A percentile compares a stretch with the other conserved stretches of the same genome.
These are phyloP conservation scores for Psophocarpus tetragonolobus DNA, from an alignment of 306 rosid species.

Conservation along the genomic window DNA sequence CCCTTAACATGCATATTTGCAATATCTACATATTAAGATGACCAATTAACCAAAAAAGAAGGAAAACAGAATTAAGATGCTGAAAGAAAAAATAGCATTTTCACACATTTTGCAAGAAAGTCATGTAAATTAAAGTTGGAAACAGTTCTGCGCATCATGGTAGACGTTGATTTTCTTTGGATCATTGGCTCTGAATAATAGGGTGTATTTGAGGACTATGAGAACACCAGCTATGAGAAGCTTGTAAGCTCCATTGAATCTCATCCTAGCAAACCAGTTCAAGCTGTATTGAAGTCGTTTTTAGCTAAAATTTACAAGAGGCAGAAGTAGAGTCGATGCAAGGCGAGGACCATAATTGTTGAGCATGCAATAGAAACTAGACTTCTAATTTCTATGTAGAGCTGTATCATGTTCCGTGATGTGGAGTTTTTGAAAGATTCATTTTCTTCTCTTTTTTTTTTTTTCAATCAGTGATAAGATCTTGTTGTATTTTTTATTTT, in stretches of 20 bases:
- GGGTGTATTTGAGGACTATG: conserved; percentile 77
- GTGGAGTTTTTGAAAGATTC: not conserved
- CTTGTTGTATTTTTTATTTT: conserved; percentile 33
- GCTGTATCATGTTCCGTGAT: not conserved
- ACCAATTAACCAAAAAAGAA: not conserved
- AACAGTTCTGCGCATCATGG: not conserved
- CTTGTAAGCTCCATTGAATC: conserved; percentile 67
- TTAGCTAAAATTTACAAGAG: conserved; percentile 91
- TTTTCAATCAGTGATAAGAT: not conserved
- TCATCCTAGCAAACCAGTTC: conserved; percentile 77
- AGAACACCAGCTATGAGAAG: conserved; percentile 66
- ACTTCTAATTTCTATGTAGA: conserved; percentile 16
- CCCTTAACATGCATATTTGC: not conserved
- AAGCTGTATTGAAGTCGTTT: conserved; percentile 85
- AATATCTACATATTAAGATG: not conserved
- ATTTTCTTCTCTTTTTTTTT: conserved; percentile 20
- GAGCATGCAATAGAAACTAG: conserved; percentile 22
- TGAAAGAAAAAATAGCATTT: not conserved
- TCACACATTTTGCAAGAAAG: not conserved
- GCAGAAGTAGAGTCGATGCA: conserved; percentile 56
- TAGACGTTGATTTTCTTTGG: conserved; percentile 17
- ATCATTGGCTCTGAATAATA: conserved; percentile 28
- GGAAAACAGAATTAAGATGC: conserved; percentile 11
- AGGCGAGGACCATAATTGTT: conserved; percentile 10
- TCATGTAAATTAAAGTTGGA: conserved; percentile 20